phyloP scores from a whole-genome alignment of 257 asterid species.

The Plantago major region DNA sequence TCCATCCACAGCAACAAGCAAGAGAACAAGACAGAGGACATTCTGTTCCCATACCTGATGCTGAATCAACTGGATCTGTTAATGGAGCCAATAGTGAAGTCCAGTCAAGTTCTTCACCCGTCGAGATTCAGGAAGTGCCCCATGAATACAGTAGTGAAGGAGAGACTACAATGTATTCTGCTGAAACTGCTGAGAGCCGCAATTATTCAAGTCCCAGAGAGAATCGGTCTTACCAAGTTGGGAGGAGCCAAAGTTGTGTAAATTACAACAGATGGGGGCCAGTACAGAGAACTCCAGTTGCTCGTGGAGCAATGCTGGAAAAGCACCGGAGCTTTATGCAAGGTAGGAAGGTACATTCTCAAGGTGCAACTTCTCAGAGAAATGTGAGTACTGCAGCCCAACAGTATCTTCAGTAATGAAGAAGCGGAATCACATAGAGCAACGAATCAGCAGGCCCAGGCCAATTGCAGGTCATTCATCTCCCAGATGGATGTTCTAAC shows the following conservation, averaged over 20 bases:
- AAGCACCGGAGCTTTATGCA: constrained; percentile 59
- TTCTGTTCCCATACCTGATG: constrained; percentile 36
- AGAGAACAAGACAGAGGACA: constrained; percentile 33
- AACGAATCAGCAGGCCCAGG: constrained; percentile 43
- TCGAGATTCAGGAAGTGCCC: constrained; percentile 35
- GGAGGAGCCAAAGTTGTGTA: constrained; percentile 94
- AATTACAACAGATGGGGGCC: constrained; percentile 80
- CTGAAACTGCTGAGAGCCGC: constrained; percentile 96
- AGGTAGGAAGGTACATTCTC: constrained; percentile 78
- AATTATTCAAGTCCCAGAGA: constrained; percentile 72
- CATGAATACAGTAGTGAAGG: constrained; percentile 87
- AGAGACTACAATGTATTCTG: constrained; percentile 97
- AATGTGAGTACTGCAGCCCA: constrained; percentile 86
- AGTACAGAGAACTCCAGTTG: constrained; percentile 44
- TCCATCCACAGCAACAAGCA: constrained; percentile 17
- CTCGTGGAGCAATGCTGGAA: constrained; percentile 55
- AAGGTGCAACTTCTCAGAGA: constrained; percentile 76
- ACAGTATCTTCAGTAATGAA: constrained; percentile 94
- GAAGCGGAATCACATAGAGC: constrained; percentile 62
- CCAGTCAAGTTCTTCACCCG: constrained; percentile 59
- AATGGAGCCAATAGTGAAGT: constrained; percentile 66
- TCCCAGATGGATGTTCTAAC: constrained; percentile 77
- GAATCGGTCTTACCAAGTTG: constrained; percentile 54
- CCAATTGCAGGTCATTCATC: constrained; percentile 67
- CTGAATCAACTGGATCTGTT: constrained; percentile 83